Evolutionary conservation across 441 rosid species (phyloP).

Genomic region (Metrosideros polymorpha): DNA sequence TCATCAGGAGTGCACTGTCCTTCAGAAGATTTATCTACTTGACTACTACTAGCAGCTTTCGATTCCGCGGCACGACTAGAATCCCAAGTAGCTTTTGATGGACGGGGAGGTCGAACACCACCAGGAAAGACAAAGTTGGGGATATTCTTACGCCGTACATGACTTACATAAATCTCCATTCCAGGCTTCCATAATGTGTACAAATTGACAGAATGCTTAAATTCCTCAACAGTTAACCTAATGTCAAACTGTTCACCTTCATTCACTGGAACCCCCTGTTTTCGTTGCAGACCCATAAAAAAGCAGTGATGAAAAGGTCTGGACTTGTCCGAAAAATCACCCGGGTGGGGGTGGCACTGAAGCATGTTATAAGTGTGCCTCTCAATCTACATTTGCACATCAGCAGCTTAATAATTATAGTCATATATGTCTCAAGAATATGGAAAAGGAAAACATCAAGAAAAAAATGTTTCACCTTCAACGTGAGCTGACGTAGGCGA

Average conservation of each 20-base stretch:
- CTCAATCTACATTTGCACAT: conserved; percentile 58
- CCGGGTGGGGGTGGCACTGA: conserved; percentile 93
- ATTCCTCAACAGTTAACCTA: conserved; percentile 82
- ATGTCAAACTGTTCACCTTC: conserved; percentile 85
- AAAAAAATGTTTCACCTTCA: conserved; percentile 45
- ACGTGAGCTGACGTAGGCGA: conserved; percentile 87
- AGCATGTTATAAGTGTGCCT: conserved; percentile 77
- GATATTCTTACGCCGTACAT: conserved; percentile 56
- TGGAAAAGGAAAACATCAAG: not conserved
- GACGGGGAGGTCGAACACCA: conserved; percentile 67
- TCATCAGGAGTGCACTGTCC: conserved; percentile 49
- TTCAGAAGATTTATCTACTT: conserved; percentile 22
- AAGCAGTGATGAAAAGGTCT: conserved; percentile 63
- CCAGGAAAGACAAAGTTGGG: conserved; percentile 85
- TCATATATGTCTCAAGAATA: not conserved
- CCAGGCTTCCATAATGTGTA: conserved; percentile 64
- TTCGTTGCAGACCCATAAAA: conserved; percentile 97
- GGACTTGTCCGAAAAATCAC: conserved; percentile 66
- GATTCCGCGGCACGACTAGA: conserved; percentile 36
- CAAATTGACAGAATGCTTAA: conserved; percentile 54
- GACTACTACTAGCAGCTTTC: conserved; percentile 5
- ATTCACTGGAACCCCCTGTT: conserved; percentile 73
- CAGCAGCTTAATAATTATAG: not conserved
- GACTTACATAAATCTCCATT: conserved; percentile 76
- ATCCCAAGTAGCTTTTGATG: conserved; percentile 70